Base-by-base conservation (phyloP, 73 alveolate species). In the Paramecium caudatum region DNA sequence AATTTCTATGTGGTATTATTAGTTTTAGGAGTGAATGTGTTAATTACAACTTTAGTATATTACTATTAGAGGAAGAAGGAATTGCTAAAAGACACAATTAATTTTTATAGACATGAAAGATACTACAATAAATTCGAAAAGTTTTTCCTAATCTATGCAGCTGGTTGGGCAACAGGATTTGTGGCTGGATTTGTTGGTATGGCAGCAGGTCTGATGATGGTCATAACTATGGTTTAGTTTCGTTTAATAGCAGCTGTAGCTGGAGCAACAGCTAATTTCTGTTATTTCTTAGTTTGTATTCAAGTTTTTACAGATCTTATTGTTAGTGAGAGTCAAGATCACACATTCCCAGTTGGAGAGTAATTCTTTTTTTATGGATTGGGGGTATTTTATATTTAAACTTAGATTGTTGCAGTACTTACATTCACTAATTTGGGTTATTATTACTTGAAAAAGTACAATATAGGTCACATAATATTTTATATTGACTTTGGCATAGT, bases 131-230 rank as follows among this genome's bases (percentile, higher is more conserved):
- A 12, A 41, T 30, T 45, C 43, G 47, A 23, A 13, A 74, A 45
- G 32, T 74, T 74, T 25, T 74, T 36, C 17, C 8, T 41, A 36
- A 41, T 74, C 10, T 74, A 39, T 19, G 21, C 68, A 10, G 62
- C 69, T 36, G 88, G 88, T 15, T 74, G 43, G 43, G 65, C 69
- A 9, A 45, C 88, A 13, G 88, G 88, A 5, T 74, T 74, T 45
- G 46, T 37, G 0, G 88, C 69, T 39, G 88, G 88, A 16, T 74
- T 74, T 10, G 32, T 74, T 19, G 88, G 88, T 17, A 45, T 74
- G 62, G 88, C 88, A 16, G 88, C 88, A 36, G 88, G 88, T 0
- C 21, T 74, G 21, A 74, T 74, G 55, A 37, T 74, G 68, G 65
- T 74, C 19, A 23, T 74, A 0, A 74, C 88, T 2, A 74, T 74